Base-by-base conservation (phyloP, 2,329 filamentous ascomycete species). In the Nothophaeocryptopus gaeumannii region DNA sequence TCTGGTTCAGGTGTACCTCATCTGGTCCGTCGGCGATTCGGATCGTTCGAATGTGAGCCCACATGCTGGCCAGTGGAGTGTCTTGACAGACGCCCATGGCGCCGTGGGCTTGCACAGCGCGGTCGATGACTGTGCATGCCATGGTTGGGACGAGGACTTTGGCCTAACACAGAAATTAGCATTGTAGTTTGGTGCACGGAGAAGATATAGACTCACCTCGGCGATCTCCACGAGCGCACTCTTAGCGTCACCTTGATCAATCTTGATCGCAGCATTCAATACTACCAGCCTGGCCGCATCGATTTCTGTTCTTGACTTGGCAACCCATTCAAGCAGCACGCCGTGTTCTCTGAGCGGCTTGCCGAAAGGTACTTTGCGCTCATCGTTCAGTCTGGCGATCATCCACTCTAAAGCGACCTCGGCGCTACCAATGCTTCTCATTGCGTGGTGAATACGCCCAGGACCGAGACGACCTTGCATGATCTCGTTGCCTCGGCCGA, bases 391-490 rank as follows among this genome's bases (percentile, higher is more conserved):
- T 54, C 93, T 86, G 64, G 89, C 87, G 51, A 97, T 81, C 82
- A 97, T 87, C 86, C 88, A 96, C 66, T 97, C 92, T 15, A 97
- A 81, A 0, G 91, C 93, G 59, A 85, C 82, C 72, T 97, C 93
- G 12, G 93, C 82, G 45, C 89, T 86, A 41, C 93, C 93, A 67
- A 99, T 93, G 50, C 84, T 85, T 58, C 93, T 84, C 93, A 97
- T 97, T 50, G 90, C 89, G 74, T 99, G 93, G 75, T 99, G 93
- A 68, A 99, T 97, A 49, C 93, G 87, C 26, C 93, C 93, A 1
- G 93, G 93, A 0, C 93, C 93, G 14, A 99, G 85, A 60, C 93
- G 88, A 50, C 93, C 93, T 71, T 99, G 93, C 67, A 97, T 96
- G 67, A 99, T 96, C 72, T 99, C 93, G 70, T 97, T 97, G 16